Evolutionary conservation across 345 rosid species (phyloP), one percentile per base, ranked within the genome.

Genomic region (Toxicodendron radicans): DNA sequence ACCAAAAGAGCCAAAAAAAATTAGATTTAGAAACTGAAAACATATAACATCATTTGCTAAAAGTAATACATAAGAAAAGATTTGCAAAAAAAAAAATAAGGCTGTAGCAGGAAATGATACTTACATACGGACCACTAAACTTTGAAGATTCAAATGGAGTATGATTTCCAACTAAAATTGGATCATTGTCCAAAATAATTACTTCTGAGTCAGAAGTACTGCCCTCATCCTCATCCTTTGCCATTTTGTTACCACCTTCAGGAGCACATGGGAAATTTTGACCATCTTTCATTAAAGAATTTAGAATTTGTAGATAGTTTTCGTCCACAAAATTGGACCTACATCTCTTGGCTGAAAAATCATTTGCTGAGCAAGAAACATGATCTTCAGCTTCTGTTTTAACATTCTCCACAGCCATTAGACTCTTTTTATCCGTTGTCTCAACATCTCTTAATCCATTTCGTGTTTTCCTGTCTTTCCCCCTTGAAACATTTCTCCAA

Each of bases 161-260:
- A 58, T 38, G 41, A 66, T 51, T 71, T 82, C 71, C 85, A 82
- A 56, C 67, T 35, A 52, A 14, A 74, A 76, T 76, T 27, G 80
- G 85, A 77, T 78, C 65, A 24, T 58, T 2, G 59, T 85, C 88
- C 78, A 85, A 6, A 46, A 73, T 78, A 71, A 87, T 58, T 14
- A 85, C 81, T 68, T 85, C 91, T 18, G 85, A 82, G 81, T 91
- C 91, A 13, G 85, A 86, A 20, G 78, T 70, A 79, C 72, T 51
- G 57, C 64, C 81, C 62, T 53, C 75, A 60, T 81, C 69, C 43
- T 71, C 82, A 68, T 66, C 84, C 71, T 83, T 61, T 33, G 78
- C 70, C 43, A 82, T 76, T 77, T 51, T 38, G 43, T 38, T 41
- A 54, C 73, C 83, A 75, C n/a, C 73, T 64, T 73, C 71, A 79